Conservation (phyloP, 2,329 filamentous ascomycete genomes). For the Cercospora sesami region DNA sequence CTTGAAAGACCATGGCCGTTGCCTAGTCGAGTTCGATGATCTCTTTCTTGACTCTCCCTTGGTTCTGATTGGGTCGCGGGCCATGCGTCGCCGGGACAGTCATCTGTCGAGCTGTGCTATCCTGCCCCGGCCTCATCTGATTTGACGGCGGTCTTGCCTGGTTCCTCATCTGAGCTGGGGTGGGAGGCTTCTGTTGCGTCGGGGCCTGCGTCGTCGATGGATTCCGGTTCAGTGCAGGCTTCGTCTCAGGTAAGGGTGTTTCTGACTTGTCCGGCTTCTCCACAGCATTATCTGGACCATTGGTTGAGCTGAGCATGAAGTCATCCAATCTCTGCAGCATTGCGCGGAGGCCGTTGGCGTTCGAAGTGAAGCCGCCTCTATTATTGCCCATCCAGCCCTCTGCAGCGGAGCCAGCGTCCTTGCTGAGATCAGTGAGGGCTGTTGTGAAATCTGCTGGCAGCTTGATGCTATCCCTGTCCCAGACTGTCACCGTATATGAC, state of each 20-base stretch:
- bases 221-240: constrained; percentile 9
- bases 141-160: constrained; percentile 1
- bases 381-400: constrained; percentile 12
- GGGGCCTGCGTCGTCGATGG: neutral
- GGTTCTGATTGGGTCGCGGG: constrained; percentile 8
- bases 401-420: neutral
- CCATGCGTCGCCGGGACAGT: neutral
- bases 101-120: constrained; percentile 8
- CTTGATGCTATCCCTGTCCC: neutral
- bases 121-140: neutral
- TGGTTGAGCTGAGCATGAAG: constrained; percentile 38
- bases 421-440: constrained; percentile 14
- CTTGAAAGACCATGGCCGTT: neutral
- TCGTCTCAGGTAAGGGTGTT: neutral
- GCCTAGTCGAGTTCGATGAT: constrained; percentile 36
- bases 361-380: constrained; percentile 11
- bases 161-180: constrained; percentile 5
- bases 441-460: neutral
- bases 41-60: constrained; percentile 27
- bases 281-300: neutral
- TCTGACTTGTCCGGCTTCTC: constrained; percentile 15
- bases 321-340: constrained; percentile 43
- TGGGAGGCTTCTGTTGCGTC: constrained; percentile 14
- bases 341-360: constrained; percentile 14
- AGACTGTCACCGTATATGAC: constrained; percentile 4